Conservation (phyloP, 352 stramenopile genomes). For the Phytophthora hibernalis region DNA sequence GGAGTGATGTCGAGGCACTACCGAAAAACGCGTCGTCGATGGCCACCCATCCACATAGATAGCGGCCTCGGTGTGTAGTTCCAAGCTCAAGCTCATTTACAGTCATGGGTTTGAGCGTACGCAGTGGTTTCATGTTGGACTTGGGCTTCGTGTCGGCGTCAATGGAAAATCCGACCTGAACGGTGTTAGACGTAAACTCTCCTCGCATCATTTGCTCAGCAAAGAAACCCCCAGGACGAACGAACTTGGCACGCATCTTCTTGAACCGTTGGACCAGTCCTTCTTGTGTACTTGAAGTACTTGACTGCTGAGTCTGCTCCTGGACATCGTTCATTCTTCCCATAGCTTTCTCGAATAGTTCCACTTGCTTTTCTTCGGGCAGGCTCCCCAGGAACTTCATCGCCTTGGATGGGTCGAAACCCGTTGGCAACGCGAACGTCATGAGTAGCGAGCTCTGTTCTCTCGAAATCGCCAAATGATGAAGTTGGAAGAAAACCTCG, state of each 20-base stretch:
- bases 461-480: neutral
- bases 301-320: conserved; percentile 1
- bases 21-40: conserved; percentile 41
- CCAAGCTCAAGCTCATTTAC: conserved; percentile 29
- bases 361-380: conserved; percentile 1
- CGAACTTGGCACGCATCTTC: conserved; percentile 24
- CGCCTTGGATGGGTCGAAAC: conserved; percentile 11
- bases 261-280: conserved; percentile 32
- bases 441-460: neutral
- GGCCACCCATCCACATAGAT: conserved; percentile 43
- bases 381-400: conserved; percentile 17
- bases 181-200: neutral
- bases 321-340: no score
- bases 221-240: conserved; percentile 4
- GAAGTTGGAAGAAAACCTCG: neutral
- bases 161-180: neutral
- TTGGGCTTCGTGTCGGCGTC: conserved; percentile 20
- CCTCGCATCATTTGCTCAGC: conserved; percentile 7
- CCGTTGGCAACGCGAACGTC: conserved; percentile 13
- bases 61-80: conserved; percentile 37
- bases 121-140: conserved; percentile 13
- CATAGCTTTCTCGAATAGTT: conserved; percentile 4
- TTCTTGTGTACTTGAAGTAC: conserved; percentile 18
- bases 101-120: conserved; percentile 32
- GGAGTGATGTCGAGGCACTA: conserved; percentile 19